phyloP scores from a whole-genome alignment of 2,329 filamentous ascomycete species.

The Pestalotiopsis sp. region DNA sequence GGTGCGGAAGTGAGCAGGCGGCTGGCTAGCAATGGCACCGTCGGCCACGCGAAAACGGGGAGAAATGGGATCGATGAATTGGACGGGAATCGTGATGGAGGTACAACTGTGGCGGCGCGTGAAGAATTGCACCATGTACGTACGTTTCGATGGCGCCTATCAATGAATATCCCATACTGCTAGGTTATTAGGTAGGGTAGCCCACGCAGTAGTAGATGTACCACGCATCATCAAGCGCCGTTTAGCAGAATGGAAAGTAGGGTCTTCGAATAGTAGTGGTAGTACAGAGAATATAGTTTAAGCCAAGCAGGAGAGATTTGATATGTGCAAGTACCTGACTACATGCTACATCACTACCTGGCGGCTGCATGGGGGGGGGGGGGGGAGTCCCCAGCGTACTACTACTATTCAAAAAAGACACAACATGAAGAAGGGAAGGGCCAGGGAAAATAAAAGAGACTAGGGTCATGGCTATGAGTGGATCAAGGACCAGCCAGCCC shows the following conservation, averaged over 20 bases:
- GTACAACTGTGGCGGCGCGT: background rate
- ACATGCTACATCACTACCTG: background rate
- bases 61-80: background rate
- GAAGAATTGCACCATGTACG: background rate
- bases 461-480: constrained; percentile 16
- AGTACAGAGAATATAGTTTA: background rate
- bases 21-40: background rate
- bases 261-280: background rate
- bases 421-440: background rate
- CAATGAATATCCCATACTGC: background rate
- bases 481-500: background rate
- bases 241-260: background rate
- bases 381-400: too few species aligned
- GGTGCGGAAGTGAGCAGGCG: background rate
- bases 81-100: background rate
- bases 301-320: background rate
- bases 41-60: background rate
- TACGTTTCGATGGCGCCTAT: background rate
- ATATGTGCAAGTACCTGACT: background rate
- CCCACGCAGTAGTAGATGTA: background rate
- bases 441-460: background rate
- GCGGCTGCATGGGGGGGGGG: background rate
- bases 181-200: background rate
- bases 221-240: background rate
- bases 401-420: background rate